Evolutionary conservation across 2,329 filamentous ascomycete species (phyloP).

Genomic region (Botrytis aclada): DNA sequence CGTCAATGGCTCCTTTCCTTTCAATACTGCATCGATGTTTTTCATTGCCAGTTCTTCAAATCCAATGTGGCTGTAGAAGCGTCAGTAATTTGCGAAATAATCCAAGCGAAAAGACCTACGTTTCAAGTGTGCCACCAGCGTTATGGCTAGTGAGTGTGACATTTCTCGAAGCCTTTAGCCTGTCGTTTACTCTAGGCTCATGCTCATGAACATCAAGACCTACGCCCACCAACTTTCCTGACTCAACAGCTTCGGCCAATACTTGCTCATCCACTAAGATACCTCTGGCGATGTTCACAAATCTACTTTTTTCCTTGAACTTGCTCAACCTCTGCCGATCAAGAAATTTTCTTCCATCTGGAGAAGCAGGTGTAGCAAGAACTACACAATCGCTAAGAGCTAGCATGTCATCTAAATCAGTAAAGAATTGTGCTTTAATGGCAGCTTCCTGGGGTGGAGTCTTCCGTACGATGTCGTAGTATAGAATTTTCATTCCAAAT

Average conservation of each 20-base stretch:
- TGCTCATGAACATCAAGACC: constrained; percentile 63
- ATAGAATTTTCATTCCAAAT: constrained; percentile 66
- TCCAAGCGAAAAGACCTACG: constrained; percentile 34
- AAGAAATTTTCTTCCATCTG: constrained; percentile 49
- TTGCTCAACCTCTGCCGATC: constrained; percentile 45
- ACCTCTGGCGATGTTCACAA: constrained; percentile 66
- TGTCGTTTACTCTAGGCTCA: constrained; percentile 48
- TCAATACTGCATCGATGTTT: constrained; percentile 60
- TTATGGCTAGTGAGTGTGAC: constrained; percentile 64
- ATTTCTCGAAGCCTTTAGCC: constrained; percentile 33
- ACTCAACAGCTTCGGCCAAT: constrained; percentile 56
- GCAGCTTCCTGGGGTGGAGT: constrained; percentile 32
- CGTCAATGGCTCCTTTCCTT: constrained; percentile 34
- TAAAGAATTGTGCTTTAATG: constrained; percentile 53
- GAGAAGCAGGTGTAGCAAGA: constrained; percentile 54
- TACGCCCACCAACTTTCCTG: constrained; percentile 48
- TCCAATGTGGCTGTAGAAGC: constrained; percentile 42
- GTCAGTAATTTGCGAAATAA: background rate
- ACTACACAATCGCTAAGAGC: constrained; percentile 56
- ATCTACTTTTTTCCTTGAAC: constrained; percentile 53
- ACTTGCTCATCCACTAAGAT: constrained; percentile 64
- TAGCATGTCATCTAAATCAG: constrained; percentile 51
- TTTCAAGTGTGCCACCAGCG: constrained; percentile 64
- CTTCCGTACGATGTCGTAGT: constrained; percentile 56
- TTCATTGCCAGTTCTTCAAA: constrained; percentile 66